Base-by-base conservation (phyloP, 2,329 filamentous ascomycete species). In the Ophiostoma fasciatum region DNA sequence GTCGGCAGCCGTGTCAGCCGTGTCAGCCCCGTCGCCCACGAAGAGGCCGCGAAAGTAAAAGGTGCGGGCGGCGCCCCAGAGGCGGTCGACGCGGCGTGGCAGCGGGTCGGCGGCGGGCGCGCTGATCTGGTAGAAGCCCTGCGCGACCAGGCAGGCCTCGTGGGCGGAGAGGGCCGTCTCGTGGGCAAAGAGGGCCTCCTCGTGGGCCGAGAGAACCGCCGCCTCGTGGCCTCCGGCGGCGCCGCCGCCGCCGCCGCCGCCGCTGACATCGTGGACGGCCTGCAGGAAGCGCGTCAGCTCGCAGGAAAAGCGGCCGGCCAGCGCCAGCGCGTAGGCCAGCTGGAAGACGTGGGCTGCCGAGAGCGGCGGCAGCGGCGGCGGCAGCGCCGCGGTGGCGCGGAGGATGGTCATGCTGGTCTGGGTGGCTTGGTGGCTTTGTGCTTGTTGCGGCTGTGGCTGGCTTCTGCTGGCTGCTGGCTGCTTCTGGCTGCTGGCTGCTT, bases 261-360 rank as follows among this genome's bases (percentile, higher is more conserved):
- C n/a, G n/a, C n/a, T n/a, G n/a, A n/a, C n/a, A n/a, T n/a, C n/a
- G 20, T 25, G 27, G 22, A 31, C 35, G 11, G 23, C 25, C 5
- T 31, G 17, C 7, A 39, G 17, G 15, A 39, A 31, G 8, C 25
- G 23, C 7, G 22, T 9, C 4, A 35, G 17, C 27, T 39, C 38
- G n/a, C 17, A 18, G 25, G 14, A 21, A 30, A 36, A 36, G 13
- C 38, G 33, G 13, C 33, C 38, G 6, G 33, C 30, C 6, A 36
- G 20, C 2, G 33, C 28, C 5, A 39, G 20, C 7, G 33, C 38
- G 13, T 40, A 40, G 14, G 34, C 31, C 4, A 36, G 33, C 34
- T 36, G 26, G 20, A 36, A 40, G 20, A 36, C 28, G 34, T 29
- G 29, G n/a, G n/a, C n/a, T n/a, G n/a, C n/a, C n/a, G n/a, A n/a